phyloP scores from a whole-genome alignment of 495 filamentous ascomycete genomes.

The Neurospora terricola region DNA sequence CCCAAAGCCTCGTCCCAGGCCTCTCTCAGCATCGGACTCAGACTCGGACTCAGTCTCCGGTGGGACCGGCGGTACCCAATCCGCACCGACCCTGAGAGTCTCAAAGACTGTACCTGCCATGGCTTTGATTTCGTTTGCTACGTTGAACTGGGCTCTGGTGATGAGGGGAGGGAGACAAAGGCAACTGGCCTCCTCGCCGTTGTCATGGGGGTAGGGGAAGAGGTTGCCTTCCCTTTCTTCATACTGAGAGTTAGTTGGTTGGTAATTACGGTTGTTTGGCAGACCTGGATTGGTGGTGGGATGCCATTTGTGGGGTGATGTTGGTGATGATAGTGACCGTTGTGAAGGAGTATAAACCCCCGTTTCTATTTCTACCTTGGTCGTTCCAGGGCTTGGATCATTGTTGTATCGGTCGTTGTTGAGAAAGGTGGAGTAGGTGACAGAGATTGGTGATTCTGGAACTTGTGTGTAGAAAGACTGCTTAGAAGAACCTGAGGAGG shows the following conservation, averaged over 20 bases:
- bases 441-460: background rate
- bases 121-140: background rate
- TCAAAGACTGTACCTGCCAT: background rate
- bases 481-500: background rate
- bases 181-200: background rate
- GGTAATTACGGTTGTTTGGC: background rate
- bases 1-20: background rate
- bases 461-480: background rate
- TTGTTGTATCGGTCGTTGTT: background rate
- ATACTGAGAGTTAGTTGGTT: background rate
- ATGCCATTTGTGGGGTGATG: background rate
- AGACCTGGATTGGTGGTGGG: background rate
- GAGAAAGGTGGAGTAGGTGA: background rate
- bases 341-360: background rate
- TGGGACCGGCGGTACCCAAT: background rate
- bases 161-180: background rate
- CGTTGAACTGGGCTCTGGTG: background rate
- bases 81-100: background rate
- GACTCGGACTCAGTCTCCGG: background rate
- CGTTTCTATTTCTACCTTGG: background rate
- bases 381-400: too few relatives aligned
- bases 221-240: background rate
- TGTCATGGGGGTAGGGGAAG: background rate
- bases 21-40: background rate
- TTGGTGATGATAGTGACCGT: background rate